Evolutionary conservation across 148 eudicot genomes (phyloP).

Genomic region (Pharnaceum exiguum): DNA sequence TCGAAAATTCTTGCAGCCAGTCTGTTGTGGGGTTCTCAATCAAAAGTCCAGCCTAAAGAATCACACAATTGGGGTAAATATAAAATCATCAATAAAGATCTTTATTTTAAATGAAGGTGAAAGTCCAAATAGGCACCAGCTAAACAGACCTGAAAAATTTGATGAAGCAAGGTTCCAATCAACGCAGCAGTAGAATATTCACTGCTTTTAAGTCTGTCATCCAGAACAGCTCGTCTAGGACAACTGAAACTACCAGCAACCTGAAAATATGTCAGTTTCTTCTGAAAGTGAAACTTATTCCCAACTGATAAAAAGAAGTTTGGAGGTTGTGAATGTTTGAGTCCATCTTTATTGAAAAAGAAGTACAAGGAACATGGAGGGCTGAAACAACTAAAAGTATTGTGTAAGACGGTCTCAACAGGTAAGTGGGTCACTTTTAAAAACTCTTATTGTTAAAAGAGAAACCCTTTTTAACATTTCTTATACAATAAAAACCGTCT

Average conservation of each 20-base stretch:
- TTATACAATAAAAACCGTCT: too few relatives aligned
- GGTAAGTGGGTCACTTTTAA: too few relatives aligned
- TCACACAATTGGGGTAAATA: background rate
- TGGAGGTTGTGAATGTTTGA: background rate
- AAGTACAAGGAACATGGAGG: too few relatives aligned
- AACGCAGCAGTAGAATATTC: constrained; percentile 83
- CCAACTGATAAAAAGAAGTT: background rate
- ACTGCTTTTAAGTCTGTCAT: constrained; percentile 72
- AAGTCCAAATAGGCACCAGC: too few relatives aligned
- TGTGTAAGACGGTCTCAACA: too few relatives aligned
- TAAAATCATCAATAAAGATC: constrained; percentile 4
- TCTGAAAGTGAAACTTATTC: background rate
- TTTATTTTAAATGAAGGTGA: too few relatives aligned
- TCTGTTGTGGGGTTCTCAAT: constrained; percentile 66
- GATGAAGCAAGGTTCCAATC: constrained; percentile 86
- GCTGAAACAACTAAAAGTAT: constrained; percentile 1
- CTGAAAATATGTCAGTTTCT: constrained; percentile 29
- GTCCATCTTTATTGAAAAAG: too few relatives aligned
- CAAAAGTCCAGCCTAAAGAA: constrained; percentile 74
- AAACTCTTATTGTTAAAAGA: too few relatives aligned
- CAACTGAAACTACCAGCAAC: constrained; percentile 92
- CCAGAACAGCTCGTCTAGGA: constrained; percentile 83
- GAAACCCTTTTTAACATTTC: too few relatives aligned
- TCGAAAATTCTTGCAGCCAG: constrained; percentile 63
- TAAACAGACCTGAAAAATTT: constrained; percentile 92